phyloP scores from a whole-genome alignment of 768 basidiomycete genomes.

The Podaxis sp. region DNA sequence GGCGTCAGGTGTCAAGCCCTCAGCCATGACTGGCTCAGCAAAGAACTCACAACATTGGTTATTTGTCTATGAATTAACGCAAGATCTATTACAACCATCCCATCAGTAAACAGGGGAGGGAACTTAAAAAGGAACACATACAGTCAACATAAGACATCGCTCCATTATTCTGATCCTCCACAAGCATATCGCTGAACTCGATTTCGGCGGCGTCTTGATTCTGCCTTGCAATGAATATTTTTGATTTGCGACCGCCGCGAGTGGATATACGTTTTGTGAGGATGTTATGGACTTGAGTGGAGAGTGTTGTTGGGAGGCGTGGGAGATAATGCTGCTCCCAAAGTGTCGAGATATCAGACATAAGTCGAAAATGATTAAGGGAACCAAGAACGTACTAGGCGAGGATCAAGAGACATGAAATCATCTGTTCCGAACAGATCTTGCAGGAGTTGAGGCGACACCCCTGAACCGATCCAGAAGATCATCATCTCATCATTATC shows the following conservation, averaged over 20 bases:
- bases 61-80: conserved; percentile 49
- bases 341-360: neutral
- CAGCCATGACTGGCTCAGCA: neutral
- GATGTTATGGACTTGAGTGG: conserved; percentile 82
- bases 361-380: conserved; percentile 1
- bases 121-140: conserved; percentile 30
- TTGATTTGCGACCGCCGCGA: conserved; percentile 42
- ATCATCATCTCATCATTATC: conserved; percentile 88
- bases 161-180: conserved; percentile 97
- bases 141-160: conserved; percentile 89
- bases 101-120: neutral
- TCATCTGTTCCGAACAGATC: conserved; percentile 88
- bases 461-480: conserved; percentile 85
- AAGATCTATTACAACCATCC: conserved; percentile 29
- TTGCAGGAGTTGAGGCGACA: conserved; percentile 73
- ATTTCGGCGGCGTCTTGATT: conserved; percentile 91
- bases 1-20: neutral
- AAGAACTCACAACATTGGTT: conserved; percentile 35
- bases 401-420: conserved; percentile 59
- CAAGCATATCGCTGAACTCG: conserved; percentile 95
- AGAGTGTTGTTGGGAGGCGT: conserved; percentile 65
- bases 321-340: conserved; percentile 61
- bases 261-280: conserved; percentile 60
- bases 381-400: conserved; percentile 49
- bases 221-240: conserved; percentile 79